phyloP scores from a whole-genome alignment of 352 stramenopile species.

The Discostella stelligera region DNA sequence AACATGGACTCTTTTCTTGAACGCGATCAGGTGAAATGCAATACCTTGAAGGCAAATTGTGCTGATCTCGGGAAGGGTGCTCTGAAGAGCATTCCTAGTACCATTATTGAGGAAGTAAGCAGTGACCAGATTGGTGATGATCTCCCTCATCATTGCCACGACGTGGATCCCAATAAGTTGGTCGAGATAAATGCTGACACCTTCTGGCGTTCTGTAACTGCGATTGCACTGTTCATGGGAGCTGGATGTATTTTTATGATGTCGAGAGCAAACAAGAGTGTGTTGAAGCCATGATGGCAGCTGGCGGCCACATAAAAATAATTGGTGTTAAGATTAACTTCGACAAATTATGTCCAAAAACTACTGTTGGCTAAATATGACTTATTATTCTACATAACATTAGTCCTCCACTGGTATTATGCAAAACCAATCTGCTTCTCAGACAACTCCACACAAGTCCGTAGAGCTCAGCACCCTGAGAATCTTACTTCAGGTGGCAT shows the following conservation, averaged over 20 bases:
- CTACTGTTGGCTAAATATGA: too few species aligned
- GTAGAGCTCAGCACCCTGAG: too few species aligned
- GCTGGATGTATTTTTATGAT: constrained; percentile 21
- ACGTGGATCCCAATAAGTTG: constrained; percentile 1
- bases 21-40: constrained; percentile 2
- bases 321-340: neutral
- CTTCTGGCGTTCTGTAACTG: constrained; percentile 17
- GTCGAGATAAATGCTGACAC: constrained; percentile 11
- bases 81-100: neutral
- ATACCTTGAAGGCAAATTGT: neutral
- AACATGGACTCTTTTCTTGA: neutral
- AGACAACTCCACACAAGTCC: too few species aligned
- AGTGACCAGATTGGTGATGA: constrained; percentile 1
- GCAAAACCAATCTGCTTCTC: too few species aligned
- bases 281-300: constrained; percentile 1
- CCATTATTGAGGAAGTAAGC: neutral
- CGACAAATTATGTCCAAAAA: too few species aligned
- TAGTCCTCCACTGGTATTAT: too few species aligned
- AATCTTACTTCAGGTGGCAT: too few species aligned
- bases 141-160: neutral
- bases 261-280: constrained; percentile 20
- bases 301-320: neutral
- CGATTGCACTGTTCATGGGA: constrained; percentile 20
- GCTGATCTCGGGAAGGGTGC: neutral
- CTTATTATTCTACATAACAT: too few species aligned